phyloP scores from a whole-genome alignment of 2,329 filamentous ascomycete species.

The Epichloe gansuensis region DNA sequence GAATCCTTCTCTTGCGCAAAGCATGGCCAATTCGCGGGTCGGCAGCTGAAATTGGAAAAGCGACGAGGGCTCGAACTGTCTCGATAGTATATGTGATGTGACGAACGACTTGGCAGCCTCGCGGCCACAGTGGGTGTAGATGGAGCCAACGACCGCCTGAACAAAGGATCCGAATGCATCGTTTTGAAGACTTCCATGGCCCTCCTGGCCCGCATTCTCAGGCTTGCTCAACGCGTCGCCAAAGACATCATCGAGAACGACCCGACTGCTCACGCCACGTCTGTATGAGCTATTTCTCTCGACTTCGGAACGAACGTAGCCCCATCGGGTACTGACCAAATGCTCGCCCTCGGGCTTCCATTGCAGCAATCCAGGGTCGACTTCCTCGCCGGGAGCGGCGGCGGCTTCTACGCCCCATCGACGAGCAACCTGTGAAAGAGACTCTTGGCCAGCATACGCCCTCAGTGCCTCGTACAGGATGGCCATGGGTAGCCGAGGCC shows the following conservation, averaged over 20 bases:
- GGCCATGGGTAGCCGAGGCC: constrained; percentile 80
- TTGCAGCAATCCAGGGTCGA: constrained; percentile 83
- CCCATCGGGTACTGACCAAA: constrained; percentile 35
- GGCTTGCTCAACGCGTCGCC: constrained; percentile 43
- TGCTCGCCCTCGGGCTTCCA: constrained; percentile 45
- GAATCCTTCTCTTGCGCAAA: constrained; percentile 85
- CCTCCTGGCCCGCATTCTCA: constrained; percentile 16
- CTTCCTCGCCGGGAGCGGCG: constrained; percentile 78
- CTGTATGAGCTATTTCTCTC: constrained; percentile 36
- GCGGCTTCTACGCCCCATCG: constrained; percentile 90
- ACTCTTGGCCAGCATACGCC: constrained; percentile 66
- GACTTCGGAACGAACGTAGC: constrained; percentile 39
- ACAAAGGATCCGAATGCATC: constrained; percentile 64
- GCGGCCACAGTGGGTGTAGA: constrained; percentile 76
- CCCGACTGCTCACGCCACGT: constrained; percentile 60
- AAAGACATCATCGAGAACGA: constrained; percentile 76
- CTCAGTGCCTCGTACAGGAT: constrained; percentile 78
- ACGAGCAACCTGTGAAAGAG: constrained; percentile 59
- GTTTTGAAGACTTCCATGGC: constrained; percentile 59
- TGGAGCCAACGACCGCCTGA: constrained; percentile 67
- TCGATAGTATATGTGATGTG: constrained; percentile 68
- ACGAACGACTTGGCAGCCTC: constrained; percentile 74
- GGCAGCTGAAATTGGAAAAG: constrained; percentile 81
- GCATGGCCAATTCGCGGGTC: constrained; percentile 66
- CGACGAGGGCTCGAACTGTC: constrained; percentile 60